Evolutionary conservation across 345 rosid genomes (phyloP).

Genomic region (Triadica sebifera): DNA sequence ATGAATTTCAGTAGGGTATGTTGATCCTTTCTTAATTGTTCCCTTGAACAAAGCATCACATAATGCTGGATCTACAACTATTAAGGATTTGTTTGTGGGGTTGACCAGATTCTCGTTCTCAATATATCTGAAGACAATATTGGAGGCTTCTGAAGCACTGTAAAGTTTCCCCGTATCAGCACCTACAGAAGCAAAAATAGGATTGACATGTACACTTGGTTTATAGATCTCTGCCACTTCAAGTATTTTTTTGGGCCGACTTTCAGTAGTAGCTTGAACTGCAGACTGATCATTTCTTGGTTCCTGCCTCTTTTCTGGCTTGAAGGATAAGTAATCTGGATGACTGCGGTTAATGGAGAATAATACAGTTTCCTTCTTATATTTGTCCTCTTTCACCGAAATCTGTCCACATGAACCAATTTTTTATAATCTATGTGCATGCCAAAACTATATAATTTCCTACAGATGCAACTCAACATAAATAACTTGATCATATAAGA

Average conservation of each 20-base stretch:
- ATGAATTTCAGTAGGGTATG: conserved; percentile 83
- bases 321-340: conserved; percentile 66
- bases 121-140: conserved; percentile 65
- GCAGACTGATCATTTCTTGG: conserved; percentile 46
- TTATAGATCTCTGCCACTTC: conserved; percentile 81
- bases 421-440: conserved; percentile 34
- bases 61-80: conserved; percentile 71
- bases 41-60: conserved; percentile 94
- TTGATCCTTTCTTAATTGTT: conserved; percentile 85
- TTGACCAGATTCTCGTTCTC: conserved; percentile 85
- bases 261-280: conserved; percentile 38
- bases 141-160: conserved; percentile 81
- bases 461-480: not conserved
- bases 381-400: conserved; percentile 78
- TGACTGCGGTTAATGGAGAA: conserved; percentile 62
- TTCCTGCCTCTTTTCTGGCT: conserved; percentile 69
- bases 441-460: conserved; percentile 5
- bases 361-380: conserved; percentile 73
- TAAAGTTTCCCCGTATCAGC: conserved; percentile 69
- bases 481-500: not conserved
- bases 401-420: conserved; percentile 23
- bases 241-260: conserved; percentile 49
- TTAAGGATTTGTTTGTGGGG: conserved; percentile 57
- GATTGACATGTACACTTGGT: conserved; percentile 77
- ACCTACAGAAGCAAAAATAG: conserved; percentile 75